Percentiles rank a stretch among this genome's conserved stretches.
Evolutionary conservation across 73 alveolate species (phyloP).

Genomic region (Tetrahymena elliotti): DNA sequence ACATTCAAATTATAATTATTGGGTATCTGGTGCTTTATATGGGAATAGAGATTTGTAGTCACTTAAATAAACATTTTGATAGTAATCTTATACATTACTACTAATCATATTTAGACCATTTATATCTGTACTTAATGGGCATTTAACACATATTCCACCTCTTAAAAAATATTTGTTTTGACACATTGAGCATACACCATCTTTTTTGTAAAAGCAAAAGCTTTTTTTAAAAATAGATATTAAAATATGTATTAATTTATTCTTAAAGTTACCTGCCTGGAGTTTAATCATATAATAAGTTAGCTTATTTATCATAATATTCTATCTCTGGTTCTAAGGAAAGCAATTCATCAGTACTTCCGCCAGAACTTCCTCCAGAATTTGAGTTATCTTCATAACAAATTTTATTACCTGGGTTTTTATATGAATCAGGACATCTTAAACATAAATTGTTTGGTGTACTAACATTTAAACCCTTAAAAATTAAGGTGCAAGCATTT

Average conservation of each 20-base stretch:
- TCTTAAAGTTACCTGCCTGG: too few species aligned
- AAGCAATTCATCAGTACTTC: not conserved
- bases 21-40: not conserved
- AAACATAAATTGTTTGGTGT: not conserved
- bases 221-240: too few species aligned
- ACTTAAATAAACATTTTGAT: not conserved
- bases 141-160: not conserved
- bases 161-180: not conserved
- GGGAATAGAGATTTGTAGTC: not conserved
- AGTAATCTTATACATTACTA: not conserved
- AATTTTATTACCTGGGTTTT: not conserved
- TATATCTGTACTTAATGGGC: not conserved
- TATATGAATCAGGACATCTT: not conserved
- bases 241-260: not conserved
- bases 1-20: not conserved
- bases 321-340: not conserved
- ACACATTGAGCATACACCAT: not conserved
- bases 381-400: not conserved
- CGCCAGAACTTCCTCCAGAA: not conserved
- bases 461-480: not conserved
- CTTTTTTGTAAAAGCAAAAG: not conserved
- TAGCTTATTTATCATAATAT: not conserved
- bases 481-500: not conserved
- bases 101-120: not conserved
- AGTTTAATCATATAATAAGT: too few species aligned